Conservation (phyloP, 1,284 basidiomycete species). For the Kalmanozyma brasiliensis region DNA sequence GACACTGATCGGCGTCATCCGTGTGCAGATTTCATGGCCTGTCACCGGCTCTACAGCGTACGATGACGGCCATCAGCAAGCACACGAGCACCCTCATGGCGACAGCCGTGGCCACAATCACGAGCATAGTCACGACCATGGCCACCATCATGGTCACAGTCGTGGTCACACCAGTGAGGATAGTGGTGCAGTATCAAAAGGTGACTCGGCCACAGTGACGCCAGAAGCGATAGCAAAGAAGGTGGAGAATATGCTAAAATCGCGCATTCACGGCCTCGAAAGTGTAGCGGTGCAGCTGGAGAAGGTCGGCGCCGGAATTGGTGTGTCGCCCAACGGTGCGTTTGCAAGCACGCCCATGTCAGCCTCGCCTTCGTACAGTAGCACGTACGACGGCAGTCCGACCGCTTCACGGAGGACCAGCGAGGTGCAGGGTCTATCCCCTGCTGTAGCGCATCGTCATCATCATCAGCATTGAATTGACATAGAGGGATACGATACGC, state of each 20-base stretch:
- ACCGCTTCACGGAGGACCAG: slow-evolving; percentile 7
- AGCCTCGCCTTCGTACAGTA: slow-evolving; percentile 29
- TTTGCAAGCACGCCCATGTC: slow-evolving; percentile 22
- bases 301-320: not conserved
- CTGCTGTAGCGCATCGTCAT: slow-evolving; percentile 16
- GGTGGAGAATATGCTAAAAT: slow-evolving; percentile 53
- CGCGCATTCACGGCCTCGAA: slow-evolving; percentile 54
- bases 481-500: not conserved
- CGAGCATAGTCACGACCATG: slow-evolving; percentile 72
- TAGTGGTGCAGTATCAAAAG: not conserved
- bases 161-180: slow-evolving; percentile 52
- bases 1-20: slow-evolving; percentile 84
- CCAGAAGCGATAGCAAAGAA: slow-evolving; percentile 48
- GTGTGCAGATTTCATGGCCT: slow-evolving; percentile 69
- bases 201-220: not conserved
- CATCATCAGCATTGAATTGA: not conserved
- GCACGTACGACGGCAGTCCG: slow-evolving; percentile 20
- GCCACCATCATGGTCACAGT: slow-evolving; percentile 67
- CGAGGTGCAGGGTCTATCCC: slow-evolving; percentile 7
- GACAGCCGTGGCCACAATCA: slow-evolving; percentile 69
- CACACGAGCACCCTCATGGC: slow-evolving; percentile 6
- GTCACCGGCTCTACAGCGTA: slow-evolving; percentile 25
- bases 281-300: slow-evolving; percentile 59
- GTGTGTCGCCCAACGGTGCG: slow-evolving; percentile 9
- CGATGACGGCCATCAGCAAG: slow-evolving; percentile 1